Evolutionary conservation across 179 eudicot species (phyloP).

Genomic region (Actinidia polygama): DNA sequence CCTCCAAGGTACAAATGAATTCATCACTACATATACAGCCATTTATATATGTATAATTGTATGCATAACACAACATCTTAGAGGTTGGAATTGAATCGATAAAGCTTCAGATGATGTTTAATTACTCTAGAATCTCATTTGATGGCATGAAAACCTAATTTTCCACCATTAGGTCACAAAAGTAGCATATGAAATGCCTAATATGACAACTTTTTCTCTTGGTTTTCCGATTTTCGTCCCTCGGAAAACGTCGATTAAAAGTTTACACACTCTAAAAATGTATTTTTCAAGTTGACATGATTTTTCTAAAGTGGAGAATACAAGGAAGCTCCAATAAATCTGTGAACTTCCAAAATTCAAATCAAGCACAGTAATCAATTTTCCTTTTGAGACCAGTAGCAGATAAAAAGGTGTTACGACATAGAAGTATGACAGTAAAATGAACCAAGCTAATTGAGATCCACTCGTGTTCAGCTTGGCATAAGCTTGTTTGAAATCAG

Average conservation of each 20-base stretch:
- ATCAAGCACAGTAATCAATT: background rate
- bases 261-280: background rate
- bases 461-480: no score
- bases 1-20: slow-evolving; percentile 54
- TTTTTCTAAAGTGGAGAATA: background rate
- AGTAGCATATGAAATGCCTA: slow-evolving; percentile 1
- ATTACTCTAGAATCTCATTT: background rate
- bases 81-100: background rate
- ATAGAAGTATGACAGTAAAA: background rate
- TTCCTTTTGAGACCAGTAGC: background rate
- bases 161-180: background rate
- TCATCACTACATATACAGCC: no score
- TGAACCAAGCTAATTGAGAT: no score
- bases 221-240: background rate
- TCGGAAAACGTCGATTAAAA: background rate
- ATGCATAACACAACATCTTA: background rate
- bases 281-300: background rate
- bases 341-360: background rate
- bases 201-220: background rate
- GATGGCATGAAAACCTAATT: slow-evolving; percentile 3
- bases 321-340: background rate
- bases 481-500: no score
- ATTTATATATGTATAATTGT: background rate
- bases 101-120: background rate
- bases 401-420: background rate